Conservation (phyloP, 352 stramenopile genomes). For the Phytophthora citricola region DNA sequence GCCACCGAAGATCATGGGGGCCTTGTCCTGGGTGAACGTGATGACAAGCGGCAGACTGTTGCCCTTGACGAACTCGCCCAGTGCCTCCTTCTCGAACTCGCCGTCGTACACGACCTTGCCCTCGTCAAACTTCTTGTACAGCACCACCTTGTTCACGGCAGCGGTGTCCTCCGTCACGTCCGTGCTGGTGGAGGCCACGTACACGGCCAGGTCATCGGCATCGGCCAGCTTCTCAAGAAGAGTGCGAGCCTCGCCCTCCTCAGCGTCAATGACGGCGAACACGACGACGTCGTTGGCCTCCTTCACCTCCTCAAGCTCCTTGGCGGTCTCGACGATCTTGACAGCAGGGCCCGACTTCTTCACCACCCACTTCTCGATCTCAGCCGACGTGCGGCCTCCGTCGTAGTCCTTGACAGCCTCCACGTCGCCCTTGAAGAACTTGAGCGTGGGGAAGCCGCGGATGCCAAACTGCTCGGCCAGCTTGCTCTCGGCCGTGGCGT, state of each 20-base stretch:
- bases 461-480: slow-evolving; percentile 83
- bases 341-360: slow-evolving; percentile 93
- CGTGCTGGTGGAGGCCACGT: slow-evolving; percentile 76
- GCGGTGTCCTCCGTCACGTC: slow-evolving; percentile 64
- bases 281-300: slow-evolving; percentile 88
- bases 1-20: slow-evolving; percentile 91
- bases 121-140: slow-evolving; percentile 92
- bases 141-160: slow-evolving; percentile 69
- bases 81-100: slow-evolving; percentile 69
- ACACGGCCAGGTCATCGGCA: slow-evolving; percentile 76
- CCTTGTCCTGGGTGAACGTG: slow-evolving; percentile 90
- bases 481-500: slow-evolving; percentile 88
- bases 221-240: slow-evolving; percentile 82
- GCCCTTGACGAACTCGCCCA: slow-evolving; percentile 73
- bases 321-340: slow-evolving; percentile 76
- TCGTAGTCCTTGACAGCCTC: slow-evolving; percentile 89
- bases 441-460: slow-evolving; percentile 92
- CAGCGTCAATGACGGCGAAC: slow-evolving; percentile 84
- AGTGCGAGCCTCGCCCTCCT: slow-evolving; percentile 69
- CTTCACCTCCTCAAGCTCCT: slow-evolving; percentile 81
- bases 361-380: slow-evolving; percentile 92
- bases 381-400: slow-evolving; percentile 80
- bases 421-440: slow-evolving; percentile 92
- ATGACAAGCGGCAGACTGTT: slow-evolving; percentile 92
- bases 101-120: slow-evolving; percentile 81